Evolutionary conservation across 345 rosid species (phyloP).

Genomic region (Gossypium raimondii): DNA sequence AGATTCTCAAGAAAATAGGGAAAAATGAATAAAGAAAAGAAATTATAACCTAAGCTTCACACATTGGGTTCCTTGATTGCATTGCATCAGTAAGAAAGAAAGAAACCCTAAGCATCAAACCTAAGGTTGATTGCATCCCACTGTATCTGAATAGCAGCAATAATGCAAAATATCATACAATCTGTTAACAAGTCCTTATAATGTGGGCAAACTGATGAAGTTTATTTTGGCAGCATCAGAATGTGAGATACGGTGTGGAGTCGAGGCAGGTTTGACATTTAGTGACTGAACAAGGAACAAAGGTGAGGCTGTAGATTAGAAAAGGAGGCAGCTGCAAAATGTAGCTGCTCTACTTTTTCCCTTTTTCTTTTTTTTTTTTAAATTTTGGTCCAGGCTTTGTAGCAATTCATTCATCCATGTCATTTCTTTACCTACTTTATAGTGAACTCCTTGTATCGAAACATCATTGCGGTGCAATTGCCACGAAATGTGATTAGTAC

Average conservation of each 20-base stretch:
- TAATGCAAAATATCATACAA: too few relatives aligned
- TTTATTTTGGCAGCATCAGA: slow-evolving; percentile 18
- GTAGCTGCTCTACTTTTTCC: slow-evolving; percentile 28
- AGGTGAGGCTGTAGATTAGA: slow-evolving; percentile 35
- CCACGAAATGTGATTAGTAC: slow-evolving; percentile 7
- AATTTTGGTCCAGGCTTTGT: slow-evolving; percentile 27
- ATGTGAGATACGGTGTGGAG: not conserved
- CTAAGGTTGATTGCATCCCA: too few relatives aligned
- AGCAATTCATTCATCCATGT: slow-evolving; percentile 46
- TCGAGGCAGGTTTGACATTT: not conserved
- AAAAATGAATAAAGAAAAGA: too few relatives aligned
- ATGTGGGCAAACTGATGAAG: not conserved
- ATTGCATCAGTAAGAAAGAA: too few relatives aligned
- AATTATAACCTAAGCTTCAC: too few relatives aligned
- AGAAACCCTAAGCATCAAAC: too few relatives aligned
- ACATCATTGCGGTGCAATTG: not conserved
- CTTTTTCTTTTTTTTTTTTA: not conserved
- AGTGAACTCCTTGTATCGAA: slow-evolving; percentile 1
- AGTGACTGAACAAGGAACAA: slow-evolving; percentile 2
- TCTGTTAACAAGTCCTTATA: too few relatives aligned
- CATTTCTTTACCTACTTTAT: not conserved
- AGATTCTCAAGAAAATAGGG: too few relatives aligned
- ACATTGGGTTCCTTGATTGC: too few relatives aligned
- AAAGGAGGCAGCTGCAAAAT: slow-evolving; percentile 25
- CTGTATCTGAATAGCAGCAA: not conserved